Evolutionary conservation across 768 basidiomycete genomes (phyloP).

Genomic region (Tylopilus subfusipes): DNA sequence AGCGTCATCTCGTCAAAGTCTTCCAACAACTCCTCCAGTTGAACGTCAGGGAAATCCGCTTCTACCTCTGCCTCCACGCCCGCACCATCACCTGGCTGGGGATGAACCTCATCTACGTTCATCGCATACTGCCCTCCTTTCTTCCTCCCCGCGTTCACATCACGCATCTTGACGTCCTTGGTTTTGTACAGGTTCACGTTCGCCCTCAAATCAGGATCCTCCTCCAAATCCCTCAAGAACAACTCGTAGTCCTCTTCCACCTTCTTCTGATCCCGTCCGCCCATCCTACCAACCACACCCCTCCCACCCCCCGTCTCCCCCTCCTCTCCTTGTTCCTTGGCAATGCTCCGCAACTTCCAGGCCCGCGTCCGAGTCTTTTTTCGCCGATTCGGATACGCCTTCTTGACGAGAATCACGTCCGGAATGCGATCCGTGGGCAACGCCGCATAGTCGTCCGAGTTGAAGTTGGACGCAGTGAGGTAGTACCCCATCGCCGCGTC

Average conservation of each 20-base stretch:
- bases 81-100: constrained; percentile 22
- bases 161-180: constrained; percentile 50
- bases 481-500: constrained; percentile 92
- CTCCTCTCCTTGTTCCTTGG: constrained; percentile 86
- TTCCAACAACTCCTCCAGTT: constrained; percentile 82
- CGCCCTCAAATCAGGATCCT: constrained; percentile 87
- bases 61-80: constrained; percentile 55
- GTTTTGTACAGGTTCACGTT: constrained; percentile 86
- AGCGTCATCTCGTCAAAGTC: constrained; percentile 92
- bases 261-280: constrained; percentile 86
- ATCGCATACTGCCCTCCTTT: constrained; percentile 40
- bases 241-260: constrained; percentile 96
- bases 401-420: constrained; percentile 91
- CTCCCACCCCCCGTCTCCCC: constrained; percentile 73
- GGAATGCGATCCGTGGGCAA: constrained; percentile 69
- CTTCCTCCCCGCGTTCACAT: constrained; percentile 28
- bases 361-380: constrained; percentile 84
- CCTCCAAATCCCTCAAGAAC: constrained; percentile 91
- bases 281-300: constrained; percentile 87
- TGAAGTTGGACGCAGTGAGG: constrained; percentile 87
- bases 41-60: constrained; percentile 84
- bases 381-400: constrained; percentile 89
- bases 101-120: constrained; percentile 59
- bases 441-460: constrained; percentile 78
- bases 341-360: constrained; percentile 91